Evolutionary conservation across 768 basidiomycete species (phyloP), one percentile per base, ranked within the genome.

Genomic region (Termitomyces sp.): DNA sequence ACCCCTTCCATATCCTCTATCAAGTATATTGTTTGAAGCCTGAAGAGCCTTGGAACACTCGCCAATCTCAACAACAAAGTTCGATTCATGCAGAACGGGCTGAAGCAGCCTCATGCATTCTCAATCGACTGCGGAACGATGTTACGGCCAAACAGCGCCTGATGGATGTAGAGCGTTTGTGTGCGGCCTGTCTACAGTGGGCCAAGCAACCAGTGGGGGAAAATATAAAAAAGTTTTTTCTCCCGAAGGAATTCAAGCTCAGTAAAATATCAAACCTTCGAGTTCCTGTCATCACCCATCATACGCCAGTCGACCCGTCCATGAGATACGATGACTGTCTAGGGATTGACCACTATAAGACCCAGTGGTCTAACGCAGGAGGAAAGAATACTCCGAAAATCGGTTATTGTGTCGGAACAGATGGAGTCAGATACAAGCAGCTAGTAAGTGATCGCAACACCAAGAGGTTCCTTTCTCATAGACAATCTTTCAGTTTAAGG

Each of bases 1-100:
- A 99, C 67, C 94, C 96, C 0, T 98, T 92, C 73, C 97, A 99
- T 68, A 88, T 84, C 62, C 73, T 97, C 7, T 96, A 95, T 71
- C 93, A 94, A 63, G 82, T 98, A 2, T 91, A 87, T 69, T 91
- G 90, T 55, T 73, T 96, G 60, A 78, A 73, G 55, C 75, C 77
- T 10, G 72, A 63, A 60, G 63, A 62, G 57, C 62, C 57, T 15
- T 41, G 55, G 16, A 13, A 59, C 5, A 73, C 79, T 59, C 75
- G 86, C 55, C 72, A 77, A 49, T 83, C 85, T 8, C 68, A 70
- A 33, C 79, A 81, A 28, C 72, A 75, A 39, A 53, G 72, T 13
- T 55, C 76, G 5, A 76, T 81, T 18, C 83, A 85, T 50, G 68
- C 73, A 0, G 86, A 86, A 57, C 83, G 92, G 20, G 77, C 77